Evolutionary conservation across 2,329 filamentous ascomycete species (phyloP), one percentile per base, ranked within the genome.

Genomic region (Leptographium galeiforme): DNA sequence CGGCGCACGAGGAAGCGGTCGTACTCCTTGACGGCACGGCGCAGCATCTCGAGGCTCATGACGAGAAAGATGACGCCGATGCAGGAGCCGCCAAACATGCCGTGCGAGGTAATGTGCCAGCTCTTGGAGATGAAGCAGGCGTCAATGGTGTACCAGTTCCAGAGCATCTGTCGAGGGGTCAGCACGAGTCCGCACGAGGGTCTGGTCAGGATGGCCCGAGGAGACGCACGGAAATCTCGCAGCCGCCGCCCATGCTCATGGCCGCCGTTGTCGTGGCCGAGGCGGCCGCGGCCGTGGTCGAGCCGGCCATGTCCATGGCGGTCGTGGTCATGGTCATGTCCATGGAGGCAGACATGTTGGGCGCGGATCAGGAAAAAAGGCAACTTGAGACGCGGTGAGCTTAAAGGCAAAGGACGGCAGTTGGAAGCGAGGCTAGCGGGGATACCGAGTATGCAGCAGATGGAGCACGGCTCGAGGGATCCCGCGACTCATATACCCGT

Each of bases 61-160:
- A 86, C 84, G 52, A 94, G 79, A n/a, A 84, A 70, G 57, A 89
- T 72, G 39, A 89, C 81, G 56, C 85, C 87, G 62, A 94, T 83
- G 69, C 87, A 93, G 51, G 82, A 85, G 25, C 84, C 87, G 48
- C 84, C 87, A 63, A 94, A 91, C 76, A 84, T 84, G 65, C 77
- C 82, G 3, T 67, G 69, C 30, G 82, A 84, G 16, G 71, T 82
- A 65, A 91, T 77, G 62, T 81, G 81, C 87, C 87, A 93, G 25
- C 75, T 72, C 8, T 64, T 61, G 30, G 84, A 70, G 62, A 93
- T 76, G 74, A 93, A 91, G 68, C 82, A 88, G 19, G 82, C 68
- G 63, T 85, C 81, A 63, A 86, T 71, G 4, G 82, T 84, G 65
- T 85, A 74, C 83, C 84, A 87, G 66, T 89, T 89, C 84, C 85